phyloP scores from a whole-genome alignment of 2,329 filamentous ascomycete genomes.

The Rasamsonia emersonii region DNA sequence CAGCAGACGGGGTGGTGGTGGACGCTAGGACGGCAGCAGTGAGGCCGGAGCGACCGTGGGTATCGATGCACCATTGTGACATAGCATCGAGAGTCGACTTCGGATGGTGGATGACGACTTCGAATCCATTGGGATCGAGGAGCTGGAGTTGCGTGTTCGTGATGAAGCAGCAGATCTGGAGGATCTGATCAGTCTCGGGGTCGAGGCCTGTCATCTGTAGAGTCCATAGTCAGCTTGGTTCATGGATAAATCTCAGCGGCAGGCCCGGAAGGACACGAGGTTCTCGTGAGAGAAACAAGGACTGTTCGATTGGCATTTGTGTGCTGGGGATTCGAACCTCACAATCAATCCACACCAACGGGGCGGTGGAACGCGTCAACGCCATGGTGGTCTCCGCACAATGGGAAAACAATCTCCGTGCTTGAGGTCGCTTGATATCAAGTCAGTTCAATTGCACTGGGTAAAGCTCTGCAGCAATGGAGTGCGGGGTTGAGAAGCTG shows the following conservation, averaged over 20 bases:
- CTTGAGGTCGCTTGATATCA: not conserved
- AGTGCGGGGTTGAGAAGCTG: not conserved
- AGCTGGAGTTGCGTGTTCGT: slow-evolving; percentile 72
- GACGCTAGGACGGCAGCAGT: slow-evolving; percentile 68
- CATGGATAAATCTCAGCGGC: slow-evolving; percentile 1
- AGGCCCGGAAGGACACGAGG: not conserved
- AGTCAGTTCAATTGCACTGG: no score
- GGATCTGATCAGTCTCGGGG: slow-evolving; percentile 68
- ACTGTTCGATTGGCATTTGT: slow-evolving; percentile 1
- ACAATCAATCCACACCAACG: slow-evolving; percentile 81
- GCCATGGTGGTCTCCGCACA: slow-evolving; percentile 25
- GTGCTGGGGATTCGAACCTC: slow-evolving; percentile 38
- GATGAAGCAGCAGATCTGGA: slow-evolving; percentile 87
- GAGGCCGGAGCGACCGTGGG: slow-evolving; percentile 73
- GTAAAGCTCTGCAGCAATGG: not conserved
- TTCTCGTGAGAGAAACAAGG: slow-evolving; percentile 5
- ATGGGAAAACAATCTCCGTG: not conserved
- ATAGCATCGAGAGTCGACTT: slow-evolving; percentile 65
- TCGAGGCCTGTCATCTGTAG: slow-evolving; percentile 84
- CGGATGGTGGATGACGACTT: slow-evolving; percentile 67
- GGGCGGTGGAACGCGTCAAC: slow-evolving; percentile 47
- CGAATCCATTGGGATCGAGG: slow-evolving; percentile 69
- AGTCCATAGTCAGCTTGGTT: slow-evolving; percentile 6
- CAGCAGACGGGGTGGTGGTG: slow-evolving; percentile 60
- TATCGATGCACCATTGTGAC: slow-evolving; percentile 79